phyloP scores from a whole-genome alignment of 2,329 filamentous ascomycete genomes.

The Ceratocystis eucalypticola region DNA sequence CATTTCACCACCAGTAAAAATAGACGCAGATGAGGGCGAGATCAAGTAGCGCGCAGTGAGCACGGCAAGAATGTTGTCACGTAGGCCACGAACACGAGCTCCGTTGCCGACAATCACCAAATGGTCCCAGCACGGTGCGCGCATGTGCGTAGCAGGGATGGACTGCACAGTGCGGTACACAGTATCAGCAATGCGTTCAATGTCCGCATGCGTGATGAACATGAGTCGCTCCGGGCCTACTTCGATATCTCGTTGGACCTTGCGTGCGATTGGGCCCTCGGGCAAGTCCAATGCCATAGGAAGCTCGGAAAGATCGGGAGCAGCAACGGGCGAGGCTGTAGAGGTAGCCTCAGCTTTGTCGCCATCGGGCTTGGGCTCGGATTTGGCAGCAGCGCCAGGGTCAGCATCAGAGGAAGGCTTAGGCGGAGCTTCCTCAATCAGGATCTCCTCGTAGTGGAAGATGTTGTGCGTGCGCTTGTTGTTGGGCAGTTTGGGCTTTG shows the following conservation, averaged over 20 bases:
- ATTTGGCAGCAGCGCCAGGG: not conserved
- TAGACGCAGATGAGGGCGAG: conserved; percentile 82
- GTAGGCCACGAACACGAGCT: conserved; percentile 59
- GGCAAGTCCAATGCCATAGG: conserved; percentile 21
- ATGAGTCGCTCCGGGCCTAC: conserved; percentile 64
- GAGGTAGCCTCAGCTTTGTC: conserved; percentile 6
- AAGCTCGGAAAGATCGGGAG: conserved; percentile 18
- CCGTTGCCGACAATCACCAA: conserved; percentile 88
- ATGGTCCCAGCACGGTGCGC: conserved; percentile 80
- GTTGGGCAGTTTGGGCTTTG: conserved; percentile 55
- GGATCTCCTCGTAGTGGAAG: conserved; percentile 60
- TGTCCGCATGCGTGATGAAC: conserved; percentile 53
- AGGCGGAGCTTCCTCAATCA: conserved; percentile 39
- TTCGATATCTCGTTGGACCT: conserved; percentile 54
- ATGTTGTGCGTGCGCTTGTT: conserved; percentile 53
- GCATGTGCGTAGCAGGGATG: conserved; percentile 72
- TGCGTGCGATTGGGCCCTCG: conserved; percentile 35
- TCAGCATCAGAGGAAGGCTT: conserved; percentile 1
- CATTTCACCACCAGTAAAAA: conserved; percentile 70
- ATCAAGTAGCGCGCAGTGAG: conserved; percentile 74
- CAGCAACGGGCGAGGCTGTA: conserved; percentile 10
- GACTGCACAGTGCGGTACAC: conserved; percentile 73
- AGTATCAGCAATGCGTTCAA: conserved; percentile 71
- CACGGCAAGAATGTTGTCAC: conserved; percentile 71
- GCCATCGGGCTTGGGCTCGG: conserved; percentile 13